Base-by-base conservation (phyloP, 2,329 filamentous ascomycete genomes). In the Gliomastix tumulicola region DNA sequence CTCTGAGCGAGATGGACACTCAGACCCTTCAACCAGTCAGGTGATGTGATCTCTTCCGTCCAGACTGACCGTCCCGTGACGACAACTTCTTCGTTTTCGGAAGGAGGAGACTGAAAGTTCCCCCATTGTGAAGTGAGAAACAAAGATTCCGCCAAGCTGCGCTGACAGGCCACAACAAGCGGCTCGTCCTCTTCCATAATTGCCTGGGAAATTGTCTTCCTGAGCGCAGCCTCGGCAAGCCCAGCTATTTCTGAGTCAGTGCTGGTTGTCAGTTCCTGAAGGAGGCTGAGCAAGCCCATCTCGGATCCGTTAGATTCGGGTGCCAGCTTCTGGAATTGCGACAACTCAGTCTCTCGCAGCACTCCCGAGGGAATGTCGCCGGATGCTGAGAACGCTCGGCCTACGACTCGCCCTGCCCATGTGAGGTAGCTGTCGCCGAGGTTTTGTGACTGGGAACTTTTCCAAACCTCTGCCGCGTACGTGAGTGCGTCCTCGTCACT, bases 381-480 rank as follows among this genome's bases (percentile, higher is more conserved):
- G 20, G 79, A 85, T 13, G 84, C 75, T 27, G 83, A 80, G 59
- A 89, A 97, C 1, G 87, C 82, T 53, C 88, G 77, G 7, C 94
- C 92, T 31, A 97, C 68, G 3, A 89, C 83, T 43, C 82, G 76
- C 4, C 86, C 89, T 31, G 86, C 84, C 94, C 94, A 98, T 2
- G 85, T 65, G 1, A 88, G 65, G 54, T 92, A 96, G 13, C 78
- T 73, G 19, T 74, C 64, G 38, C 79, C 84, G 13, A 82, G 66
- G 3, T 73, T 63, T 25, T 72, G 66, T n/a, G 74, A 69, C 40
- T 75, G 70, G 46, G 88, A 84, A 30, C 84, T 88, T 52, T 82
- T 80, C 81, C 84, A 92, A 1, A 96, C 70, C 15, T 79, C 74
- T 11, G 79, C 65, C 3, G 79, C 76, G 50, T 82, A 77, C 2